Evolutionary conservation across 805 yeast species (phyloP).

Genomic region (Starmerella kuoi): DNA sequence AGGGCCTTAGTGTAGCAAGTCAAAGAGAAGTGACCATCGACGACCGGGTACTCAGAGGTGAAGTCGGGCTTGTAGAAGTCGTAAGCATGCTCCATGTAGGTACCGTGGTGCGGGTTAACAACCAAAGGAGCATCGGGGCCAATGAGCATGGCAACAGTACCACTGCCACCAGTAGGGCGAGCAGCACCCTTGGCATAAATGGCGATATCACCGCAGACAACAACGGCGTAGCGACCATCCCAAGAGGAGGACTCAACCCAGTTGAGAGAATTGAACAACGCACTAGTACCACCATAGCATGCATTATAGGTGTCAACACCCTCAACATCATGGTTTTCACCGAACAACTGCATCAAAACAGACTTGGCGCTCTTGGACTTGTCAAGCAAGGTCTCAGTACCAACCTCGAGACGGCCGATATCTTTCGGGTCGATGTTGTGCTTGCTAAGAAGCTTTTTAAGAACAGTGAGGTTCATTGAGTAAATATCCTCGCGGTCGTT

Average conservation of each 20-base stretch:
- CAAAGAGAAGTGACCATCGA: conserved; percentile 92
- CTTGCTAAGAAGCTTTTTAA: conserved; percentile 62
- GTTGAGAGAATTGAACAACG: conserved; percentile 82
- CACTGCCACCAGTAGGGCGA: conserved; percentile 99
- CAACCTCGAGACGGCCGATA: conserved; percentile 93
- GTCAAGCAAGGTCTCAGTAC: conserved; percentile 93
- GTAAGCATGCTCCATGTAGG: conserved; percentile 92
- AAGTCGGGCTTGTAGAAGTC: conserved; percentile 96
- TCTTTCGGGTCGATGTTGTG: conserved; percentile 67
- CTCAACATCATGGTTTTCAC: conserved; percentile 80
- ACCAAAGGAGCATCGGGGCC: conserved; percentile 98
- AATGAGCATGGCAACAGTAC: conserved; percentile 83
- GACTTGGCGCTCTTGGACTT: conserved; percentile 95
- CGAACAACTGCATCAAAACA: conserved; percentile 86
- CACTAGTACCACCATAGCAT: conserved; percentile 97
- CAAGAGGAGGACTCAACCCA: conserved; percentile 93
- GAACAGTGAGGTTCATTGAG: conserved; percentile 84
- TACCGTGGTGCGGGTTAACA: conserved; percentile 77
- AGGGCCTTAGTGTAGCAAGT: conserved; percentile 88
- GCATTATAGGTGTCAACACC: conserved; percentile 95
- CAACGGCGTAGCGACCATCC: conserved; percentile 98
- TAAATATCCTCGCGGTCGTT: conserved; percentile 96
- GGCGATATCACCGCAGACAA: conserved; percentile 96
- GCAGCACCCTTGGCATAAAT: conserved; percentile 95
- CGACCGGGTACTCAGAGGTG: conserved; percentile 90